phyloP scores from a whole-genome alignment of 441 rosid genomes.

The Populus hybrid region DNA sequence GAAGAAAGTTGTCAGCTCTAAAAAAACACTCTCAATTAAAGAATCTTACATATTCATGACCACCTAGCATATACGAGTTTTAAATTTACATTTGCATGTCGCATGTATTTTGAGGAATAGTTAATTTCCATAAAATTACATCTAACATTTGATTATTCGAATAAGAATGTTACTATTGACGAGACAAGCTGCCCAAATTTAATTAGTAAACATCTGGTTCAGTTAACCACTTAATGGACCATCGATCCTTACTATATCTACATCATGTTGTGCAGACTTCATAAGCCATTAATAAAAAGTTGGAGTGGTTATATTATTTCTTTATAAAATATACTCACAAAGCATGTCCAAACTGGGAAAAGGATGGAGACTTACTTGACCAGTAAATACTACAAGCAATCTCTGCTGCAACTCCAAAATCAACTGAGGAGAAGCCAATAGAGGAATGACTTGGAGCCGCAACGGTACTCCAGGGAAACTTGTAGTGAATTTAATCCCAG shows the following conservation, averaged over 20 bases:
- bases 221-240: background rate
- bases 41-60: background rate
- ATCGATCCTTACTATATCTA: background rate
- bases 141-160: background rate
- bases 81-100: background rate
- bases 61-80: background rate
- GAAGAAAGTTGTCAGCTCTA: background rate
- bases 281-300: background rate
- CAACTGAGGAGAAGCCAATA: conserved; percentile 61
- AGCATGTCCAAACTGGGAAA: background rate
- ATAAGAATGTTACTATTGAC: background rate
- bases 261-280: background rate
- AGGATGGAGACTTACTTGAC: conserved; percentile 60
- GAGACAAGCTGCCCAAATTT: background rate
- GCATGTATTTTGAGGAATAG: background rate
- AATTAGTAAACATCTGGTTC: background rate
- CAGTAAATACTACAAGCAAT: conserved; percentile 87
- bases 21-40: background rate
- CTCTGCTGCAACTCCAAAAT: conserved; percentile 67
- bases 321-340: background rate
- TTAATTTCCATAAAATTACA: background rate
- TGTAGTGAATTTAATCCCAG: conserved; percentile 76
- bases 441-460: conserved; percentile 80
- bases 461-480: conserved; percentile 89
- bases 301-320: background rate